phyloP scores from a whole-genome alignment of 805 yeast species.

The Metschnikowia koreensis region DNA sequence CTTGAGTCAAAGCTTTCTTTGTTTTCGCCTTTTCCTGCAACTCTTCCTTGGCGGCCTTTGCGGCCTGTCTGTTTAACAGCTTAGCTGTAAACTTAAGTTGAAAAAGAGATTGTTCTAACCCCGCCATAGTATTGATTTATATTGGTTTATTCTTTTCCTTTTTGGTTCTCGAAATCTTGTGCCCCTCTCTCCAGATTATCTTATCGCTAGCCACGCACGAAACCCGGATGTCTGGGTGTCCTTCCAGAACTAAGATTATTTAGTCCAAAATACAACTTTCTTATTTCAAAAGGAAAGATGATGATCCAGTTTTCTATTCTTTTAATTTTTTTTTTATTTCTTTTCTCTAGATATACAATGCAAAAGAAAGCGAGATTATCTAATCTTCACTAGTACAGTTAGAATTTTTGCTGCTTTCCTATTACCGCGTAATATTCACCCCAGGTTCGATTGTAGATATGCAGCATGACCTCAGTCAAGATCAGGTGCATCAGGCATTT shows the following conservation, averaged over 20 bases:
- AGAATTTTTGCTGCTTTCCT: too few species aligned
- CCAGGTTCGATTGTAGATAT: too few species aligned
- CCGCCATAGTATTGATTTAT: slow-evolving; percentile 20
- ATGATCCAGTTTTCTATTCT: too few species aligned
- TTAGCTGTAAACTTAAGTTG: slow-evolving; percentile 77
- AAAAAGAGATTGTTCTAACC: slow-evolving; percentile 29
- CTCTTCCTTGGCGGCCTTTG: slow-evolving; percentile 88
- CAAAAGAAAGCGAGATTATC: too few species aligned
- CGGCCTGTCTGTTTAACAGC: slow-evolving; percentile 85
- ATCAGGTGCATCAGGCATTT: slow-evolving; percentile 16
- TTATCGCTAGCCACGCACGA: slow-evolving; percentile 1
- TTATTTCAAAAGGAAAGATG: too few species aligned
- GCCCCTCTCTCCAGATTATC: not conserved
- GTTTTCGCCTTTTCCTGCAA: slow-evolving; percentile 81
- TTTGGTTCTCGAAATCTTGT: not conserved
- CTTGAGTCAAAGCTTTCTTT: slow-evolving; percentile 82
- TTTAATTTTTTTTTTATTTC: too few species aligned
- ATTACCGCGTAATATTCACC: too few species aligned
- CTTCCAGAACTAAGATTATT: too few species aligned
- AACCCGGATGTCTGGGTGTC: slow-evolving; percentile 3
- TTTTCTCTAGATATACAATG: too few species aligned
- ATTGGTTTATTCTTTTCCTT: not conserved
- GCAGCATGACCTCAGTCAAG: slow-evolving; percentile 2
- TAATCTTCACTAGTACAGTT: too few species aligned
- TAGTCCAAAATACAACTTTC: too few species aligned